These are phyloP conservation scores for Capsicum baccatum DNA, from an alignment of 257 asterid species.

Conservation along the genomic window DNA sequence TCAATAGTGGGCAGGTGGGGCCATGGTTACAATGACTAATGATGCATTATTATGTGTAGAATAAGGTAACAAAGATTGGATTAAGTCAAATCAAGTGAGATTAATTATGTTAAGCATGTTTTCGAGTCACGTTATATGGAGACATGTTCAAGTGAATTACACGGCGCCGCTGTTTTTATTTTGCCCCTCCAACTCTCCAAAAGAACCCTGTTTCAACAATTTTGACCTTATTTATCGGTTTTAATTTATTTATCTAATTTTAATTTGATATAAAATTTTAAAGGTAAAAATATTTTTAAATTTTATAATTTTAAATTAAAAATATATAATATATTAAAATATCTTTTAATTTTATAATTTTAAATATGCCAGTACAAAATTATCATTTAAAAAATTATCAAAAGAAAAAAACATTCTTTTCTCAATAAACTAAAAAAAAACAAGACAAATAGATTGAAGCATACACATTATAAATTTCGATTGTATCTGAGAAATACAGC, in stretches of 20 bases:
- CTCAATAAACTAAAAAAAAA: too few relatives aligned
- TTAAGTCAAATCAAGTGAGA: constrained; percentile 29
- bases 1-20: neutral
- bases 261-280: neutral
- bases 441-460: too few relatives aligned
- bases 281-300: too few relatives aligned
- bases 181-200: neutral
- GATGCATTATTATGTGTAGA: constrained; percentile 26
- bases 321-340: too few relatives aligned
- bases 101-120: constrained; percentile 23
- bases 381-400: too few relatives aligned
- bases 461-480: too few relatives aligned
- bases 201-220: neutral
- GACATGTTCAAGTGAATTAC: constrained; percentile 33
- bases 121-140: constrained; percentile 29
- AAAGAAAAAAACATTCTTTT: too few relatives aligned
- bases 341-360: too few relatives aligned
- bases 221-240: neutral
- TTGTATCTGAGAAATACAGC: too few relatives aligned
- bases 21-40: constrained; percentile 24
- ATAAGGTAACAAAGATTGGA: constrained; percentile 15
- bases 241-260: neutral
- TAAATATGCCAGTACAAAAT: too few relatives aligned
- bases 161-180: neutral
- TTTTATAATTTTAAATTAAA: too few relatives aligned